Base-by-base conservation (phyloP, 2,329 filamentous ascomycete genomes). In the Hysterium pulicare region DNA sequence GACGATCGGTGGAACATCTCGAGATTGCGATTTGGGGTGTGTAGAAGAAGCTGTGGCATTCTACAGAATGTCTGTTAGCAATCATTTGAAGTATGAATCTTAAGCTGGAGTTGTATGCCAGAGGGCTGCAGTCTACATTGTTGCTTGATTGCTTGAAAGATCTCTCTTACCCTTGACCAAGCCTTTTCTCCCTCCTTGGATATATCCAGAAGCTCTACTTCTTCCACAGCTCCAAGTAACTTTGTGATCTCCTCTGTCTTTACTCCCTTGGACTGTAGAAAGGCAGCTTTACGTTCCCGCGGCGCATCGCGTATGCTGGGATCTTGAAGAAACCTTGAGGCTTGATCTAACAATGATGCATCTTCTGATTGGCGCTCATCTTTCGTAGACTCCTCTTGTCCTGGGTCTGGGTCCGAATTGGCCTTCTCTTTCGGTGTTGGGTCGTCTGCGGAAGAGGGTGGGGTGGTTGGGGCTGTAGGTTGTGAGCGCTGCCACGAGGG, bases 201-300 rank as follows among this genome's bases (percentile, higher is more conserved):
- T 17, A 62, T 37, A 32, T 54, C 51, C 10, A 42, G 21, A 5
- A n/a, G n/a, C n/a, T n/a, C n/a, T n/a, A n/a, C 48, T n/a, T 47
- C 39, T 13, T 49, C 32, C 19, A 39, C 46, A 4, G 40, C 34
- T 64, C 71, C 48, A 30, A 95, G 68, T 6, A 95, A 71, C 38
- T 72, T 71, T 51, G 87, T 72, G 47, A 95, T 87, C 47, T 91
- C 82, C 23, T 76, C 73, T 4, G 77, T 70, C 3, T 69, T 70
- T 6, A 95, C 71, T 3, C 87, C 87, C 64, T 96, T 96, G 38
- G 79, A 80, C 57, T 83, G 77, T 1, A 96, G 71, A 54, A 95
- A 95, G 6, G 79, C 77, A 16, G 78, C 72, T 70, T 95, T 95
- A 66, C 82, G 83, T 42, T 87, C 84, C 33, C 76, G 74, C 0